phyloP scores from a whole-genome alignment of 345 rosid genomes.

The Hibiscus syriacus region DNA sequence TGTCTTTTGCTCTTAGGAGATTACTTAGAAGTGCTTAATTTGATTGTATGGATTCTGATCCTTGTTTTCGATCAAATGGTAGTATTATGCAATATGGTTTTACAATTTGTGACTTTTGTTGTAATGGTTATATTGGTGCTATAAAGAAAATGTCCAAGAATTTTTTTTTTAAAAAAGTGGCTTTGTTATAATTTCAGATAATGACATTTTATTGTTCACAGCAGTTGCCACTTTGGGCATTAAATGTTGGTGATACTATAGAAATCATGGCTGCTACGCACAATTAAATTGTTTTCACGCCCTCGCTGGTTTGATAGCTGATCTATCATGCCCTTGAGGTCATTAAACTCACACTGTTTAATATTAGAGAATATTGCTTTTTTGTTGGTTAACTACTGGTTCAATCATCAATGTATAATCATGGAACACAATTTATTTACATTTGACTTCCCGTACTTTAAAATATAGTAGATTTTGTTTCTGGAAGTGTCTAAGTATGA shows the following conservation, averaged over 20 bases:
- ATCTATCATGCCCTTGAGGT: not conserved
- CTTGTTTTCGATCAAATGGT: not conserved
- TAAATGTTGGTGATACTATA: conserved; percentile 11
- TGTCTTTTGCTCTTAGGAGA: not conserved
- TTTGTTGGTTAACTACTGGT: not conserved
- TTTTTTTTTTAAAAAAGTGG: not conserved
- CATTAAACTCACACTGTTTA: not conserved
- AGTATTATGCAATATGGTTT: not conserved
- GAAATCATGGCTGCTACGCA: not conserved
- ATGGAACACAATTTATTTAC: not conserved
- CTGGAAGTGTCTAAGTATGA: not conserved
- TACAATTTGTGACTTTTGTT: conserved; percentile 12
- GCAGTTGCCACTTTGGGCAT: not conserved
- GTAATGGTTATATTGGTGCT: conserved; percentile 6
- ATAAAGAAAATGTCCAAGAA: conserved; percentile 4
- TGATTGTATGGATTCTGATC: conserved; percentile 6
- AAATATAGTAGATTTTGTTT: not conserved
- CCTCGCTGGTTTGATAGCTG: conserved; percentile 4
- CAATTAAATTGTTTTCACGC: conserved; percentile 1
- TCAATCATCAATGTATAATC: not conserved
- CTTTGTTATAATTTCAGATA: conserved; percentile 7
- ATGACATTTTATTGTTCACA: conserved; percentile 4
- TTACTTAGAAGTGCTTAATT: conserved; percentile 3
- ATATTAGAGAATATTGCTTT: not conserved
- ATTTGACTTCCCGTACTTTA: not conserved